Base-by-base conservation (phyloP, 306 rosid genomes). In the Malus orientalis region DNA sequence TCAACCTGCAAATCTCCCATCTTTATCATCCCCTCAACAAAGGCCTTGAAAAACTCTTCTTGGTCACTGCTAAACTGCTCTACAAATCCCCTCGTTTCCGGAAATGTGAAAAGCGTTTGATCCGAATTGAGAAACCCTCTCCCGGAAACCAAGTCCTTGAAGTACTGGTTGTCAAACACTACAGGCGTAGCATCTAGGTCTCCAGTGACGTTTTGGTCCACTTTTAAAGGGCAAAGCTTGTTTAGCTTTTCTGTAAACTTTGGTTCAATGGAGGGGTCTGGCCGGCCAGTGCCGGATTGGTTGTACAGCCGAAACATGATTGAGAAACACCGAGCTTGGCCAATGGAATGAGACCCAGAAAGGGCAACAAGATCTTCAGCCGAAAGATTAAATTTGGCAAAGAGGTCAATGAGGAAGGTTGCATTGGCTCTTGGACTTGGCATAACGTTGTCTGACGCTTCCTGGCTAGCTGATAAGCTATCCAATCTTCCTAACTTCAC, bases 351-450 rank as follows among this genome's bases (percentile, higher is more conserved):
- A 33, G 97, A 85, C 45, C 98, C 97, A 18, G 97, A 95, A 68
- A 95, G 97, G 63, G 97, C 91, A 19, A 95, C 98, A 0, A 95
- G 87, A 76, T 92, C 96, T 80, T 81, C 74, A 20, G 87, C 81
- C 8, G 77, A 78, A 8, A 95, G 93, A 63, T 85, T 81, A 67
- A 11, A 88, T 32, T 55, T 85, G 3, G 73, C 32, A 69, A 95
- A 95, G 22, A 92, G 97, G 30, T 72, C 76, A 10, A 92, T 85
- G n/a, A 95, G 98, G 60, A 12, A 49, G 45, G 58, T 88, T 42
- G 98, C 97, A 73, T 89, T 89, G 57, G 97, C 81, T 85, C 97
- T 90, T 84, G 98, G 97, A 65, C 97, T 92, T 0, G 97, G 98
- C 97, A 95, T 95, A 42, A 95, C 80, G 3, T 85, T 74, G 78